phyloP scores from a whole-genome alignment of 2,329 filamentous ascomycete genomes.

The Orbilia ellipsospora region DNA sequence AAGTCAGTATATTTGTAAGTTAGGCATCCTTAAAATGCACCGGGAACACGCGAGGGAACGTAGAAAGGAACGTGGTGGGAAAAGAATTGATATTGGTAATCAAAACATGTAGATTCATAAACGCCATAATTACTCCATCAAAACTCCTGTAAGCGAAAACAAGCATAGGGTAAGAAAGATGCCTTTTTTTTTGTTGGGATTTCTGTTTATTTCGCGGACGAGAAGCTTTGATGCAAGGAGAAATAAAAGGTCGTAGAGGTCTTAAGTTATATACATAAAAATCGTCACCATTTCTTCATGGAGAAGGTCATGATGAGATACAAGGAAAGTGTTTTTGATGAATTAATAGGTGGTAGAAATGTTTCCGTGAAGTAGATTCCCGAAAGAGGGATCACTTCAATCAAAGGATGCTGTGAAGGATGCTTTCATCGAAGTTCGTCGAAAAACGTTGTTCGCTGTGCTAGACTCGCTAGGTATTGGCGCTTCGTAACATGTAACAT shows the following conservation, averaged over 20 bases:
- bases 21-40: no score
- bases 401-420: conserved; percentile 14
- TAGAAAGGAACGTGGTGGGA: no score
- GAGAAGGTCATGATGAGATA: conserved; percentile 46
- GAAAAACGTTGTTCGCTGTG: conserved; percentile 31
- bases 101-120: conserved; percentile 1
- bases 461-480: conserved; percentile 19
- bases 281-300: conserved; percentile 35
- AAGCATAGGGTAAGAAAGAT: conserved; percentile 6
- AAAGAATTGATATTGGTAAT: no score
- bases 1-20: no score
- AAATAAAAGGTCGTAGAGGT: conserved; percentile 37
- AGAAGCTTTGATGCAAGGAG: not conserved
- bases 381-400: not conserved
- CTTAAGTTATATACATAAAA: conserved; percentile 47
- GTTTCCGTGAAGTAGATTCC: conserved; percentile 9
- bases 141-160: conserved; percentile 12
- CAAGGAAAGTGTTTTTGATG: conserved; percentile 15
- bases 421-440: conserved; percentile 7
- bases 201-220: conserved; percentile 1
- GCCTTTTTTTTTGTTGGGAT: not conserved
- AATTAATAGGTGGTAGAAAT: not conserved
- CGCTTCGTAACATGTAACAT: conserved; percentile 3
- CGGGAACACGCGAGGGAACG: no score
- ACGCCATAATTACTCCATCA: conserved; percentile 40